Evolutionary conservation across 371 early-diverging fungal genomes (phyloP).

Genomic region (Mortierella sp.): DNA sequence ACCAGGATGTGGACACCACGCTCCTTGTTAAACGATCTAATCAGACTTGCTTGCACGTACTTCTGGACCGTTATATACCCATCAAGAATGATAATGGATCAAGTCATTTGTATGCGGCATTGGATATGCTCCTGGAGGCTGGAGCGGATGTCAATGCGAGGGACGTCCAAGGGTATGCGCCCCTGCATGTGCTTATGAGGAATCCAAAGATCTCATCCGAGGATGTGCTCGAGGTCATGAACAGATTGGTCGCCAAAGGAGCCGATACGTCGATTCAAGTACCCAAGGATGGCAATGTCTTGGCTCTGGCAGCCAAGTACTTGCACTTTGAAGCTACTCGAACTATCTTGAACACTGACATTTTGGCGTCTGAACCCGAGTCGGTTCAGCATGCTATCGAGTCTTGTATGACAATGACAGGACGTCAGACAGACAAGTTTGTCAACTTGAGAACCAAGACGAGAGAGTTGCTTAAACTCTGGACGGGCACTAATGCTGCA

Average conservation of each 20-base stretch:
- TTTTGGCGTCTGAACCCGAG: constrained; percentile 51
- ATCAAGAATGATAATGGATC: constrained; percentile 52
- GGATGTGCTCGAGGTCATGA: constrained; percentile 40
- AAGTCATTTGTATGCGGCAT: constrained; percentile 31
- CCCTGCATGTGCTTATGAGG: constrained; percentile 48
- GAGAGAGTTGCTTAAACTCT: constrained; percentile 50
- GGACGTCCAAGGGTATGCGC: constrained; percentile 44
- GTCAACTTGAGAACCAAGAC: constrained; percentile 55
- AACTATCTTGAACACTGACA: constrained; percentile 32
- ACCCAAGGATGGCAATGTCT: constrained; percentile 45
- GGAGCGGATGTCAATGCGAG: constrained; percentile 43
- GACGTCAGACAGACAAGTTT: constrained; percentile 55
- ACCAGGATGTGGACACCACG: constrained; percentile 32
- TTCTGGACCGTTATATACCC: constrained; percentile 51
- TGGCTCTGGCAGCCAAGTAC: constrained; percentile 53
- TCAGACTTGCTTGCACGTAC: constrained; percentile 51
- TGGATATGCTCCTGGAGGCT: constrained; percentile 38
- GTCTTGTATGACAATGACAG: constrained; percentile 56
- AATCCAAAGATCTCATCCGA: constrained; percentile 55
- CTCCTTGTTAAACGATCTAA: constrained; percentile 36
- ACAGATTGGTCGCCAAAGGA: constrained; percentile 46
- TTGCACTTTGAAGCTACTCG: constrained; percentile 48
- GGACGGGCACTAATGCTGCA: constrained; percentile 44
- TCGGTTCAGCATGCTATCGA: constrained; percentile 52
- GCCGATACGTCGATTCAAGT: constrained; percentile 43